Evolutionary conservation across 768 basidiomycete species (phyloP), one percentile per base, ranked within the genome.

Genomic region (Omphalotus guepiniiformis): DNA sequence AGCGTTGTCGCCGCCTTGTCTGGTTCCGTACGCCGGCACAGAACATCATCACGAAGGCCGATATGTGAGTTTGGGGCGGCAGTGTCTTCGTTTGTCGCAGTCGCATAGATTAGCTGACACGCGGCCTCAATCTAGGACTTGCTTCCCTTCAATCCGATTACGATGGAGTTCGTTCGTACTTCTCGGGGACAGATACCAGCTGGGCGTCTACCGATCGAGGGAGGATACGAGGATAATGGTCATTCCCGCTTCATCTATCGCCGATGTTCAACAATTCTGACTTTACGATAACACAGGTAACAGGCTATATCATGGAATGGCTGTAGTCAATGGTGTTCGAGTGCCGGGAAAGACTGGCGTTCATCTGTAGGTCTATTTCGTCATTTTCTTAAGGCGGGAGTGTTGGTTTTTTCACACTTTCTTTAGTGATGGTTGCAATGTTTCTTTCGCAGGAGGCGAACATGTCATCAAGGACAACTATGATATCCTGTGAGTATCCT

Each of bases 291-390:
- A 32, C 3, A 15, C 30, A 46, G 44, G 85, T 1, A 62, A 58
- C 6, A 79, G 76, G 60, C 65, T 90, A 37, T 90, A 84, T 53
- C 88, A 91, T 58, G 88, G 79, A 0, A 57, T 82, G 22, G 82
- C 71, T 3, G 50, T 49, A 1, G 64, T 87, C 39, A 61, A 74
- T 27, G 78, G 76, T 0, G 58, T 80, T 11, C 67, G 56, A 29
- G 80, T 89, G n/a, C 87, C 86, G 4, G 88, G 87, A 2, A 90
- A 90, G 66, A 76, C 81, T 1, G 82, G 78, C 1, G 69, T 75
- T 50, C 88, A 90, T 64, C 65, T 90, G 85, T 85, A 49, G 19
- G 78, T 66, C 28, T 42, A 4, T 36, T 28, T 18, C 8, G 2
- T 35, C 22, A 16, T 2, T 35, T 19, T 25, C 51, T 16, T 40